Conservation (phyloP, 495 filamentous ascomycete species). For the Margaritispora aquatica region DNA sequence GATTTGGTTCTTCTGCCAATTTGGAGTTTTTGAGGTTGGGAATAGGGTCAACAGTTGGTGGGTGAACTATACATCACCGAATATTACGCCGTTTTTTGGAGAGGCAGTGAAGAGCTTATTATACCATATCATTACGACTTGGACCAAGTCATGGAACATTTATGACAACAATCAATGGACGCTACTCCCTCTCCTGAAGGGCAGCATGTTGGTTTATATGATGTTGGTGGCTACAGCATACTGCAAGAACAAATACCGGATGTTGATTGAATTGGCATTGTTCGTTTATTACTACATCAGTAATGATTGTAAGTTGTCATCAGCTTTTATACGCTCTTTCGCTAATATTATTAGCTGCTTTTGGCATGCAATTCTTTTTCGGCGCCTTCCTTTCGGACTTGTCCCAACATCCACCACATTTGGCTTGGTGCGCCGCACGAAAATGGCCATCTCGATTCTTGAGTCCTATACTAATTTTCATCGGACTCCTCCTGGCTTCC, state of each 20-base stretch:
- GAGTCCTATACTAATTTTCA: constrained; percentile 33
- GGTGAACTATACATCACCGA: constrained; percentile 48
- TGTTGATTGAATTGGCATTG: constrained; percentile 45
- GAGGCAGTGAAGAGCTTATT: constrained; percentile 33
- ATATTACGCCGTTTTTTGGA: constrained; percentile 30
- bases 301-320: constrained; percentile 33
- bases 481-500: constrained; percentile 50
- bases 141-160: constrained; percentile 50
- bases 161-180: constrained; percentile 67
- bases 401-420: constrained; percentile 45
- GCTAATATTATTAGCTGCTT: constrained; percentile 34
- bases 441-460: constrained; percentile 41
- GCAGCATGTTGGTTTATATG: constrained; percentile 56
- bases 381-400: constrained; percentile 59
- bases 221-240: constrained; percentile 49
- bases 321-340: neutral
- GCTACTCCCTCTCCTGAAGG: constrained; percentile 52
- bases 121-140: constrained; percentile 45
- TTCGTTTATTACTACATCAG: constrained; percentile 48
- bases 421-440: constrained; percentile 41
- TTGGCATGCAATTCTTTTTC: constrained; percentile 58
- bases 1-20: constrained; percentile 51
- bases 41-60: constrained; percentile 53
- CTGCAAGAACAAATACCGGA: constrained; percentile 48
- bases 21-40: constrained; percentile 52